phyloP scores from a whole-genome alignment of 768 basidiomycete genomes.

The Rhizopogon vulgaris region DNA sequence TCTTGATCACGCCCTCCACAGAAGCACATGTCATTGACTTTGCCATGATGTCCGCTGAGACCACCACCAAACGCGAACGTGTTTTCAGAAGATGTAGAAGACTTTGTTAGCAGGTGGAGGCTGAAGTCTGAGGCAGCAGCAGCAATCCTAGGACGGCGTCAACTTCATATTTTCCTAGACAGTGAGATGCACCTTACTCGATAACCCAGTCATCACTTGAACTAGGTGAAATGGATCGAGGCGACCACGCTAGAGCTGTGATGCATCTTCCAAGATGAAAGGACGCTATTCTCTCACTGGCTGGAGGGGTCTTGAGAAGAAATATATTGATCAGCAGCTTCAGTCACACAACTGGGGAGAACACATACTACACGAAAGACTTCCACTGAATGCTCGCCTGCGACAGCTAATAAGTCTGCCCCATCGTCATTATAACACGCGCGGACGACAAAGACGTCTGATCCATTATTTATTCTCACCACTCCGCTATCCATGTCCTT shows the following conservation, averaged over 20 bases:
- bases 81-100: conserved; percentile 38
- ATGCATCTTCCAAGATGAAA: conserved; percentile 69
- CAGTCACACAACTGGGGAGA: background rate
- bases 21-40: conserved; percentile 72
- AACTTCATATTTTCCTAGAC: conserved; percentile 3
- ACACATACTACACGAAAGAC: conserved; percentile 56
- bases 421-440: conserved; percentile 60
- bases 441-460: conserved; percentile 55
- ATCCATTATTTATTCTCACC: conserved; percentile 51
- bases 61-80: conserved; percentile 74
- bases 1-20: conserved; percentile 71
- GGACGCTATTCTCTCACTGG: conserved; percentile 50
- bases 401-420: conserved; percentile 64
- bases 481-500: conserved; percentile 38
- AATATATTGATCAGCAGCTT: conserved; percentile 7
- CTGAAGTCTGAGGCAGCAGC: conserved; percentile 66
- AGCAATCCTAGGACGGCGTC: conserved; percentile 44
- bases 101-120: conserved; percentile 63
- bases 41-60: conserved; percentile 74
- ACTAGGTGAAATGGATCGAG: conserved; percentile 60
- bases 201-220: conserved; percentile 60
- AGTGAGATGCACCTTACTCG: conserved; percentile 43
- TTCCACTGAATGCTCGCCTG: conserved; percentile 67
- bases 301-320: conserved; percentile 33
- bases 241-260: conserved; percentile 77